phyloP scores from a whole-genome alignment of 1,284 basidiomycete species.

The Sphaerobolus stellatus region DNA sequence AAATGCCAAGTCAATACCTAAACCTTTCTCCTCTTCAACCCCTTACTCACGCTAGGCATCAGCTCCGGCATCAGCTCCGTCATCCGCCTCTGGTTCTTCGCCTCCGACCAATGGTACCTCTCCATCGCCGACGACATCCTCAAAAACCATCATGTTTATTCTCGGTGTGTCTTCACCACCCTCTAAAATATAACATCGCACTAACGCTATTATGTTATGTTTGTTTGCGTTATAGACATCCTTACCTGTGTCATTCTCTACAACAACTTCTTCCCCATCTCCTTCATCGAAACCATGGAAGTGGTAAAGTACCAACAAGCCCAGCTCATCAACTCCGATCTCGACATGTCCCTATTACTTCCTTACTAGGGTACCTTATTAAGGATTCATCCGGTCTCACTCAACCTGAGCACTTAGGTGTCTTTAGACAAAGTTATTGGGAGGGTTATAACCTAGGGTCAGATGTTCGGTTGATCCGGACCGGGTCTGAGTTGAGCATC shows the following conservation, averaged over 20 bases:
- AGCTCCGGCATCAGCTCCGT: slow-evolving; percentile 92
- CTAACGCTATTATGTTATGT: no score
- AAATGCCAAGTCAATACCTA: slow-evolving; percentile 96
- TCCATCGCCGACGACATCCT: slow-evolving; percentile 33
- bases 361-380: no score
- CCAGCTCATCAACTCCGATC: slow-evolving; percentile 93
- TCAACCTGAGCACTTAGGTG: no score
- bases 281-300: slow-evolving; percentile 99
- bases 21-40: slow-evolving; percentile 92
- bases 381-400: no score
- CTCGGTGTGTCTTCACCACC: no score
- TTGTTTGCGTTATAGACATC: slow-evolving; percentile 67
- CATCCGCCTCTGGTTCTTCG: slow-evolving; percentile 84
- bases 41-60: slow-evolving; percentile 85
- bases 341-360: no score
- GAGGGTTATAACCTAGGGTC: no score
- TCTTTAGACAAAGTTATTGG: no score
- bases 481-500: no score
- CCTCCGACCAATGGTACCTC: slow-evolving; percentile 83
- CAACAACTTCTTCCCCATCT: slow-evolving; percentile 99
- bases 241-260: slow-evolving; percentile 98
- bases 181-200: no score
- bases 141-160: slow-evolving; percentile 23
- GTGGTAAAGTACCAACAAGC: slow-evolving; percentile 99
- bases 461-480: no score